These are phyloP conservation scores for Eutypa lata DNA, from an alignment of 2,329 filamentous ascomycete genomes.

Conservation along the genomic window DNA sequence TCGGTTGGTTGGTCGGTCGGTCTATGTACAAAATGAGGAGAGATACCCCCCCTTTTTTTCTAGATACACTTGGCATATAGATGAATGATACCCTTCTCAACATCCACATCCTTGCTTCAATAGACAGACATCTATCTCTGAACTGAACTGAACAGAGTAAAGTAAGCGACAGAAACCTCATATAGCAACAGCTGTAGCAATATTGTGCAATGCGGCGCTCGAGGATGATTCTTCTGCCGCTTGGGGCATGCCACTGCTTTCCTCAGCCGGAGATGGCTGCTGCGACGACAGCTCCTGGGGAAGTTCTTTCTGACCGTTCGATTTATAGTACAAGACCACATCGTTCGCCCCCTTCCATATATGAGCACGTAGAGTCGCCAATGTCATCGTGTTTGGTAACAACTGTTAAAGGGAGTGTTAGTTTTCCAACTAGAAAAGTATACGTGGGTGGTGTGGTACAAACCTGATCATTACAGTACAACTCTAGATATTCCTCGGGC, in stretches of 20 bases:
- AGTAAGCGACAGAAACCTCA: not conserved
- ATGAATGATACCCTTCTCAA: not conserved
- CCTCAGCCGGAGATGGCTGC: constrained; percentile 14
- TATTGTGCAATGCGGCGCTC: not conserved
- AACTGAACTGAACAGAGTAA: no score
- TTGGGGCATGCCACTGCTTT: not conserved
- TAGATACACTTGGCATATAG: not conserved
- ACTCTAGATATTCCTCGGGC: constrained; percentile 89
- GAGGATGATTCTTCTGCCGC: not conserved
- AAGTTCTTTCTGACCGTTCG: constrained; percentile 77
- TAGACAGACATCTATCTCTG: no score
- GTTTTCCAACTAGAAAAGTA: not conserved
- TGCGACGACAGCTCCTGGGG: constrained; percentile 34
- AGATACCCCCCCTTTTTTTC: not conserved
- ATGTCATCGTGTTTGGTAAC: constrained; percentile 78
- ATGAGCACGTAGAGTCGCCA: constrained; percentile 88
- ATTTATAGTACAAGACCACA: constrained; percentile 84
- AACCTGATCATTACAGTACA: constrained; percentile 93
- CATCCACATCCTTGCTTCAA: no score
- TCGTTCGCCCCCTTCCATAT: constrained; percentile 96
- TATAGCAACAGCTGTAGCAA: not conserved
- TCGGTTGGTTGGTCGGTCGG: not conserved
- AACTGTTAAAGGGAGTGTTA: constrained; percentile 42
- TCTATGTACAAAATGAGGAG: not conserved
- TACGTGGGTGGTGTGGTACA: constrained; percentile 26